A percentile compares a stretch with the other conserved stretches of the same genome.
Evolutionary conservation across 192 early-diverging fungal species (phyloP).

Genomic region (Mortierella claussenii): DNA sequence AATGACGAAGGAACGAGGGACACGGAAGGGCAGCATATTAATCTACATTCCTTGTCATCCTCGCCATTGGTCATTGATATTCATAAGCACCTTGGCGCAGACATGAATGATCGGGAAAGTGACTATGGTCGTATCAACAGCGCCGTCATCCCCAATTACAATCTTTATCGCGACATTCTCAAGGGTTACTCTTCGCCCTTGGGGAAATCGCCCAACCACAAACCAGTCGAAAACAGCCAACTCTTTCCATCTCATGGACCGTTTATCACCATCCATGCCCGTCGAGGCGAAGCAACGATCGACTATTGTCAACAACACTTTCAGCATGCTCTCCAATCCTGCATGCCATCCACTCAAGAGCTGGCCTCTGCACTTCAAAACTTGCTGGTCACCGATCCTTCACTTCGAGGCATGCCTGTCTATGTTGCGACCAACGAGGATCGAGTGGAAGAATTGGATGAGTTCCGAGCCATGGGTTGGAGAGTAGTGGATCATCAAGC

Average conservation of each 20-base stretch:
- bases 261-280: conserved; percentile 33
- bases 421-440: conserved; percentile 39
- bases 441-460: conserved; percentile 14
- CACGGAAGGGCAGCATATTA: background rate
- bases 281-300: conserved; percentile 22
- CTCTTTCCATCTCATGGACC: background rate
- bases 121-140: conserved; percentile 10
- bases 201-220: background rate
- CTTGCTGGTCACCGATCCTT: background rate
- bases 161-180: conserved; percentile 4
- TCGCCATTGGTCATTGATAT: background rate
- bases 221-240: background rate
- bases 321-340: conserved; percentile 28
- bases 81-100: background rate
- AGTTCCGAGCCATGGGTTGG: conserved; percentile 42
- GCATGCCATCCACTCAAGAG: conserved; percentile 35
- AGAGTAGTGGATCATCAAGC: conserved; percentile 26
- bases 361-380: conserved; percentile 18
- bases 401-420: conserved; percentile 23
- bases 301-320: conserved; percentile 37
- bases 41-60: too few relatives aligned
- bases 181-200: background rate
- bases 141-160: conserved; percentile 4
- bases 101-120: background rate
- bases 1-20: background rate